Base-by-base conservation (phyloP, 805 yeast genomes). In the Saccharomycopsis oosterbeekiorum region DNA sequence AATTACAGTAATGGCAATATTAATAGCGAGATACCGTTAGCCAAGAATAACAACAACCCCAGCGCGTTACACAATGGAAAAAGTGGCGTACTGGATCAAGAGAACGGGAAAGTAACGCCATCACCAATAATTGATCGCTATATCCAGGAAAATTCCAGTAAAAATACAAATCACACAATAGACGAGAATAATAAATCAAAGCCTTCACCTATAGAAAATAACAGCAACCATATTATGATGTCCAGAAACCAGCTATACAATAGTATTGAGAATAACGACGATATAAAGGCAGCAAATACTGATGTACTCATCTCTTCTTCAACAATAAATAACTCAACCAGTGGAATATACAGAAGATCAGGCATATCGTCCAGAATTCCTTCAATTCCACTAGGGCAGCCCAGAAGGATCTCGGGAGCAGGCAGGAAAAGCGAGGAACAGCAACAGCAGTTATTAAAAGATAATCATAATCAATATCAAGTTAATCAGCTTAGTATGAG, bases 361-460 rank as follows among this genome's bases (percentile, higher is more conserved):
- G 42, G 55, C 15, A 41, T 37, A 5, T 19, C 59, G 9, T 41
- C 63, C 11, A 40, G 63, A 36, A 53, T 37, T 9, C 37, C 41
- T 11, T 55, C 57, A 9, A 60, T 55, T 19, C 53, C 60, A 2
- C 41, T 62, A 29, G 65, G 65, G 17, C 65, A 58, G n/a, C 65
- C 65, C 8, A 39, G 62, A 47, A 40, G 65, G 36, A 53, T 62
- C 19, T 57, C 65, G 4, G 56, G 61, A 17, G 54, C 58, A 19
- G 56, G 50, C 29, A 61, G 64, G 37, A 60, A 59, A 47, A 53
- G 55, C 15, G 62, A 56, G 14, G 47, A 24, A 2, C 40, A 50
- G 4, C 36, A 53, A n/a, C 40, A 50, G 4, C 36, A 53, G n/a
- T 11, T 34, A 17, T 21, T 10, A 24, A 47, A 50, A 17, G 50